phyloP scores from a whole-genome alignment of 306 rosid genomes.

The Vigna reflexopilosa region DNA sequence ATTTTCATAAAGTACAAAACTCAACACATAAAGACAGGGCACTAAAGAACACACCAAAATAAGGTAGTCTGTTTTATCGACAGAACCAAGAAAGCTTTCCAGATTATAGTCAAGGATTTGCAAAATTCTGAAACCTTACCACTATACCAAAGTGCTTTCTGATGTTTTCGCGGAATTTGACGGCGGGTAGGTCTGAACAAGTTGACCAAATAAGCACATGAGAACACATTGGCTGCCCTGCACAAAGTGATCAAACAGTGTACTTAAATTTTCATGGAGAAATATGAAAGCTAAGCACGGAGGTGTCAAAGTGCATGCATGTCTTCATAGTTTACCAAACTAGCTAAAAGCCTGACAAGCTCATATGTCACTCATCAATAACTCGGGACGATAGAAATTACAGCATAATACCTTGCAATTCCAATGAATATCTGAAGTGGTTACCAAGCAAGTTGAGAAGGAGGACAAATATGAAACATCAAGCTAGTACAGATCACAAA shows the following conservation, averaged over 20 bases:
- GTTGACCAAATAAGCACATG: constrained; percentile 77
- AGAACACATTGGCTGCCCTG: constrained; percentile 83
- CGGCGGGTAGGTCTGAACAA: constrained; percentile 68
- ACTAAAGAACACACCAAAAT: constrained; percentile 17
- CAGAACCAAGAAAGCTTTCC: neutral
- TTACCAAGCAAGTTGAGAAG: constrained; percentile 59
- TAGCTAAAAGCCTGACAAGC: constrained; percentile 13
- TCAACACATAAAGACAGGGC: neutral
- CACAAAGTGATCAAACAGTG: constrained; percentile 39
- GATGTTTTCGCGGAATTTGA: constrained; percentile 70
- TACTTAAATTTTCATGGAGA: neutral
- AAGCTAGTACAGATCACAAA: constrained; percentile 23
- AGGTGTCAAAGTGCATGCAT: neutral
- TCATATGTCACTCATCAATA: constrained; percentile 15
- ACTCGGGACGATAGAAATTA: constrained; percentile 13
- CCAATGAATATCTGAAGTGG: constrained; percentile 66
- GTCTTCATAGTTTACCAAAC: constrained; percentile 2
- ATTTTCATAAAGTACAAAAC: constrained; percentile 24
- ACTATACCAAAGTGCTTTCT: constrained; percentile 85
- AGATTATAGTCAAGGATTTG: constrained; percentile 17
- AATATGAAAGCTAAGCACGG: neutral
- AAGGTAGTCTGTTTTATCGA: neutral
- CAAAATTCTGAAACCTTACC: constrained; percentile 51
- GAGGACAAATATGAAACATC: constrained; percentile 46
- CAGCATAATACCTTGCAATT: constrained; percentile 69